phyloP scores from a whole-genome alignment of 2,329 filamentous ascomycete species.

The Penicillium janthinellum region DNA sequence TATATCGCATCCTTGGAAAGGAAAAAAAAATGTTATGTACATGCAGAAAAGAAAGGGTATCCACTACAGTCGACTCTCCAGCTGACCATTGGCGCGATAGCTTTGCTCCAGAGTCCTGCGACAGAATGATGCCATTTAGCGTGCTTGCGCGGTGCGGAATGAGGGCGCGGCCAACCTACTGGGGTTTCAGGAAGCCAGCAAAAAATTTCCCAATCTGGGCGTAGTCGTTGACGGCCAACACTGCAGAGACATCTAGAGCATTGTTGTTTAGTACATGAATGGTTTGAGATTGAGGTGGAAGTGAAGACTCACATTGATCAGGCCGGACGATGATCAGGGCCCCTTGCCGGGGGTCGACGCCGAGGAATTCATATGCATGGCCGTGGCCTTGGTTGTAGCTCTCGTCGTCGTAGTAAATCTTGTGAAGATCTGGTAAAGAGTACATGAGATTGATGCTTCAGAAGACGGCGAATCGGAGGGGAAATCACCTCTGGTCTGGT shows the following conservation, averaged over 20 bases:
- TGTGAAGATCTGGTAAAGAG: slow-evolving; percentile 61
- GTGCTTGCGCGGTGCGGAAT: not conserved
- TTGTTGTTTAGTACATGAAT: not conserved
- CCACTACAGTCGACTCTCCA: slow-evolving; percentile 4
- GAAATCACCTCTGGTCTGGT: slow-evolving; percentile 55
- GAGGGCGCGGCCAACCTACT: slow-evolving; percentile 15
- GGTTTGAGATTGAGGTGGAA: not conserved
- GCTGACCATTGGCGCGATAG: not conserved
- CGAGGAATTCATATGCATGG: slow-evolving; percentile 59
- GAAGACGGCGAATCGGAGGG: not conserved
- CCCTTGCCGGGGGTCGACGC: slow-evolving; percentile 51
- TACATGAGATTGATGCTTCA: slow-evolving; percentile 34
- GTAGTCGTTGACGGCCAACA: slow-evolving; percentile 37
- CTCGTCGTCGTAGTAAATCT: slow-evolving; percentile 60
- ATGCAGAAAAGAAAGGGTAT: not conserved
- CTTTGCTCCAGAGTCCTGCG: not conserved
- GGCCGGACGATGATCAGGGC: slow-evolving; percentile 60
- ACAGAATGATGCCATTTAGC: not conserved
- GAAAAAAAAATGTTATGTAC: not conserved
- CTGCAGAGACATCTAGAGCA: slow-evolving; percentile 43
- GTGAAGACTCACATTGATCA: slow-evolving; percentile 57
- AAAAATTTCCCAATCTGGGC: slow-evolving; percentile 40
- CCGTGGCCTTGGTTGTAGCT: slow-evolving; percentile 60
- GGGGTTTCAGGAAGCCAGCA: slow-evolving; percentile 32
- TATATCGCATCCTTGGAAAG: no score